phyloP scores from a whole-genome alignment of 495 filamentous ascomycete species.

The Daldinia decipiens region DNA sequence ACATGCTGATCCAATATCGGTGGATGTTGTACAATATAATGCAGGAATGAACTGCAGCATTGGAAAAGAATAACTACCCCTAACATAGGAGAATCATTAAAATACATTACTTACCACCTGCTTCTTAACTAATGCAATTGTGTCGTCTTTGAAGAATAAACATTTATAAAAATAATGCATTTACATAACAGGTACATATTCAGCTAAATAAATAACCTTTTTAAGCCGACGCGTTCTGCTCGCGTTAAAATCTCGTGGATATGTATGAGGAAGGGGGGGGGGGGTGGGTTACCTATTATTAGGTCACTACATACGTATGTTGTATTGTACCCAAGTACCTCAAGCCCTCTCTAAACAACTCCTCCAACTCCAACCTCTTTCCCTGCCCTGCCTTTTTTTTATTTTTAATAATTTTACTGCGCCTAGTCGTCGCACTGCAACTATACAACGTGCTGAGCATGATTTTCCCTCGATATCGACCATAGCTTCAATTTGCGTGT shows the following conservation, averaged over 20 bases:
- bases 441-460: constrained; percentile 16
- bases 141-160: not conserved
- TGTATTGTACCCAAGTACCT: constrained; percentile 15
- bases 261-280: constrained; percentile 1
- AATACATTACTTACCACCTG: not conserved
- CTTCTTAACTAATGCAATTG: no score
- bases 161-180: not conserved
- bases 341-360: constrained; percentile 9
- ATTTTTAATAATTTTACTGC: constrained; percentile 2
- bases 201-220: constrained; percentile 34
- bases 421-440: constrained; percentile 23
- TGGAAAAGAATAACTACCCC: not conserved
- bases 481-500: constrained; percentile 28
- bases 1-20: constrained; percentile 22
- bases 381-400: constrained; percentile 25
- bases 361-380: constrained; percentile 37
- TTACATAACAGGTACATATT: not conserved
- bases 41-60: not conserved
- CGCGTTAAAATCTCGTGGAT: constrained; percentile 23
- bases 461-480: constrained; percentile 18
- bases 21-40: not conserved
- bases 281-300: constrained; percentile 10
- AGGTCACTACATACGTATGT: not conserved
- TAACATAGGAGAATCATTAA: not conserved
- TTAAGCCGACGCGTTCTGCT: constrained; percentile 24